Base-by-base conservation (phyloP, 805 yeast genomes). In the Saturnispora silvae region DNA sequence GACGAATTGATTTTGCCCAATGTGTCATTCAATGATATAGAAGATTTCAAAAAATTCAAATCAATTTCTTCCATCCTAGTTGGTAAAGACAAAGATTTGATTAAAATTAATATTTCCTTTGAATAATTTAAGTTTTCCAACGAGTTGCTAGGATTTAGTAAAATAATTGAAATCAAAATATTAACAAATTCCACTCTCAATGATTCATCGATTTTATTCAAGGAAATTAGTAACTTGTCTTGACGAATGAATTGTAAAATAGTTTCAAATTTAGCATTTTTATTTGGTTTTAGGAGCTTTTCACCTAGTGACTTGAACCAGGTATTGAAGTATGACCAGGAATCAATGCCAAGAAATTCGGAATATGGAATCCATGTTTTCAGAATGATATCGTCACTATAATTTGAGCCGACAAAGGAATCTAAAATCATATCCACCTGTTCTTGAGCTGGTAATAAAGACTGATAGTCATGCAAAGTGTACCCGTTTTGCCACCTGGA, bases 91-190 rank as follows among this genome's bases (percentile, higher is more conserved):
- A 54, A 18, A 1, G 45, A 10, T 23, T 44, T 40, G 13, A 54
- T 27, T 11, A 37, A 39, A 1, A 33, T 46, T 8, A 57, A 25
- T 3, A 53, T 43, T 34, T 57, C 56, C 36, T 56, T 56, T 41
- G 55, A 46, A 24, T 39, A 35, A 9, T 52, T 37, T 34, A 51
- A 49, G 1, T 48, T 39, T 23, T 48, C 46, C 20, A 55, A 37
- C 1, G 54, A 46, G 1, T 52, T 51, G 10, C 39, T 42, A 2
- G 56, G 57, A 20, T 47, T 49, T 10, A 54, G 28, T 32, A 48
- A 56, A 3, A 57, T 41, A 1, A 37, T 40, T 2, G 56, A 33
- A 7, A 56, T 11, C 0, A 56, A 20, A 4, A 43, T 42, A 6
- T 40, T 28, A 4, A 48, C 50, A 40, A 55, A 48, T 6, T 43